Base-by-base conservation (phyloP, 352 stramenopile genomes). In the Phytophthora ohioensis region DNA sequence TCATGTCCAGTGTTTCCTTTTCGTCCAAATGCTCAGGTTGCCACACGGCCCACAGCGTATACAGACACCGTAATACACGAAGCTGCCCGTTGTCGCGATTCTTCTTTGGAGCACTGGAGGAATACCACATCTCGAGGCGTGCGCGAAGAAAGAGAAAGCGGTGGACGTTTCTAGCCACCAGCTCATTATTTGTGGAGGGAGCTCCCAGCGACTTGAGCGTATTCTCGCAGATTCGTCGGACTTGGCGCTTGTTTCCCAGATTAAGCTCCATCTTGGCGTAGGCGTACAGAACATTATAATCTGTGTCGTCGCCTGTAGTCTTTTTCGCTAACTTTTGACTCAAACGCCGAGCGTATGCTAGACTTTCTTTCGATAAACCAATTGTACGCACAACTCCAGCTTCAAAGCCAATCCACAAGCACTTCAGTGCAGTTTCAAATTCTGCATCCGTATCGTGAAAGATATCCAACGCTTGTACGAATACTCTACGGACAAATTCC, bases 141-240 rank as follows among this genome's bases (percentile, higher is more conserved):
- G 77, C 56, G 2, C 81, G 81, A 27, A 91, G 67, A 73, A 84
- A 92, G 4, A 87, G 38, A 41, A 92, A 77, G 7, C 76, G 76
- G 64, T 94, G 86, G 10, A 88, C 84, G 31, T 34, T 35, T 35
- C 69, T 71, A 61, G 52, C 41, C 42, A 55, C 35, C 1, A 39
- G 27, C 3, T 42, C 7, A 38, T 72, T 45, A 31, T 51, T 67
- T 30, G 27, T 35, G 11, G 34, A 54, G 11, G 39, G 13, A 13
- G 39, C 21, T 10, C 48, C 49, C 3, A 88, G 57, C 27, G 77
- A 81, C 31, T 46, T 54, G 4, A 92, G 34, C 15, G 77, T 89
- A 48, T 81, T 93, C 21, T 87, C 81, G 31, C 82, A 92, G 12
- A 91, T 82, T 10, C 84, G 83, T 35, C 63, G 60, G 15, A 84